Evolutionary conservation across 2,329 filamentous ascomycete species (phyloP).

Genomic region (Magnaporthales sp.): DNA sequence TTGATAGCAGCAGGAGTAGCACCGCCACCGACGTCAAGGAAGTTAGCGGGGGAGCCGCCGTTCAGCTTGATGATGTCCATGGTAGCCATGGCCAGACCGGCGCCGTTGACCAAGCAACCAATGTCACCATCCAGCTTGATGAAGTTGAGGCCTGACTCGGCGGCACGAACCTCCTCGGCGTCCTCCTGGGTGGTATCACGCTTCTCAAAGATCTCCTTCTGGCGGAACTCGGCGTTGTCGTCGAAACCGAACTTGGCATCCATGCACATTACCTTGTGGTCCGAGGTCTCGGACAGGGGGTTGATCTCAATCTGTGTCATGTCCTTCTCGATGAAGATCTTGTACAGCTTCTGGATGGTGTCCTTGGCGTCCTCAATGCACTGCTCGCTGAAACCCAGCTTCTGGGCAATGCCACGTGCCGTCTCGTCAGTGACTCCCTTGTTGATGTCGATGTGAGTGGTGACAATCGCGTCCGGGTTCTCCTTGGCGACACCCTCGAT

Average conservation of each 20-base stretch:
- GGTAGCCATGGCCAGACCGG: conserved; percentile 98
- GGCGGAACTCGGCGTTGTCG: conserved; percentile 97
- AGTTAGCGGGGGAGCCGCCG: conserved; percentile 92
- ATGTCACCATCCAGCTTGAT: conserved; percentile 99
- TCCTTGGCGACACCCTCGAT: conserved; percentile 99
- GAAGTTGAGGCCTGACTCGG: conserved; percentile 93
- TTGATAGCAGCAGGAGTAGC: conserved; percentile 94
- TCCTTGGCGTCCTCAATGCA: conserved; percentile 92
- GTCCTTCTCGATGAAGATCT: conserved; percentile 97
- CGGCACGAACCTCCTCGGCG: conserved; percentile 93
- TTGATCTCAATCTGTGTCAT: conserved; percentile 99
- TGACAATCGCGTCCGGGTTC: conserved; percentile 89
- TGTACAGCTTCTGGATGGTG: conserved; percentile 98
- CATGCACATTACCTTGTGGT: conserved; percentile 98
- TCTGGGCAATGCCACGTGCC: conserved; percentile 76
- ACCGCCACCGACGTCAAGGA: conserved; percentile 96
- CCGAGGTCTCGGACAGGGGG: conserved; percentile 93
- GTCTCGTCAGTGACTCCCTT: conserved; percentile 92
- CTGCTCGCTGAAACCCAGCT: conserved; percentile 96
- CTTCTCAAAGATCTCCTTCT: conserved; percentile 92
- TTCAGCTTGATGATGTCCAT: conserved; percentile 99
- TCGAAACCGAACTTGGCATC: conserved; percentile 98
- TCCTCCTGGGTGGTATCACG: conserved; percentile 95
- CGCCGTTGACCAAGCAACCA: conserved; percentile 97
- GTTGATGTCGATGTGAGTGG: conserved; percentile 90